These are phyloP conservation scores for Fusarium vanettenii DNA, from an alignment of 2,329 filamentous ascomycete species.

Conservation along the genomic window DNA sequence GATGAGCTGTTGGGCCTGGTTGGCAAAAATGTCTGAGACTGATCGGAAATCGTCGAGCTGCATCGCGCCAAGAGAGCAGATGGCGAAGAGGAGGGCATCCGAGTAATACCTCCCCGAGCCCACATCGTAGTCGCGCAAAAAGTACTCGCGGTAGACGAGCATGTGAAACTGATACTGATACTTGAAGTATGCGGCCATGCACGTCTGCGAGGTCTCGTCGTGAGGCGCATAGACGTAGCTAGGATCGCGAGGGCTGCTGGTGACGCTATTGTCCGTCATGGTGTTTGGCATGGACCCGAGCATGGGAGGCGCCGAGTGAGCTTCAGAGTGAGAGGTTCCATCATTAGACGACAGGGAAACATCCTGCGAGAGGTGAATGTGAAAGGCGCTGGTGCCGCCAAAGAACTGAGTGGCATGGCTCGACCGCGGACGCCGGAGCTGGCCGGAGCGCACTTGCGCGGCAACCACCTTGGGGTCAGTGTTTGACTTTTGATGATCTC, in stretches of 20 bases:
- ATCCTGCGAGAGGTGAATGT: conserved; percentile 49
- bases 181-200: conserved; percentile 62
- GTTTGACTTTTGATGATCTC: conserved; percentile 39
- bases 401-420: conserved; percentile 59
- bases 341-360: conserved; percentile 35
- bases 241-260: conserved; percentile 34
- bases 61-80: conserved; percentile 62
- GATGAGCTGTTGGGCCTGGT: conserved; percentile 58
- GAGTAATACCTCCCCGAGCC: conserved; percentile 61
- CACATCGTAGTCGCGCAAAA: conserved; percentile 60
- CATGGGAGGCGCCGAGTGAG: conserved; percentile 17
- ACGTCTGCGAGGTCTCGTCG: conserved; percentile 55
- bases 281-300: conserved; percentile 7
- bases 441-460: conserved; percentile 48
- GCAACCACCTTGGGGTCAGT: conserved; percentile 47
- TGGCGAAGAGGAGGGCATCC: conserved; percentile 59
- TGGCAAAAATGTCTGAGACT: conserved; percentile 57
- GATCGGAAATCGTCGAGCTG: conserved; percentile 54
- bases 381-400: conserved; percentile 60
- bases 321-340: conserved; percentile 23
- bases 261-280: conserved; percentile 20
- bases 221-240: conserved; percentile 55
- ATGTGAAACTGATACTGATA: conserved; percentile 61
- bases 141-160: conserved; percentile 63
- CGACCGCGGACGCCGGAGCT: conserved; percentile 53